A percentile compares a stretch with the other conserved stretches of the same genome.
Conservation (phyloP, 208 protist genomes). For the Balamuthia mandrillaris region DNA sequence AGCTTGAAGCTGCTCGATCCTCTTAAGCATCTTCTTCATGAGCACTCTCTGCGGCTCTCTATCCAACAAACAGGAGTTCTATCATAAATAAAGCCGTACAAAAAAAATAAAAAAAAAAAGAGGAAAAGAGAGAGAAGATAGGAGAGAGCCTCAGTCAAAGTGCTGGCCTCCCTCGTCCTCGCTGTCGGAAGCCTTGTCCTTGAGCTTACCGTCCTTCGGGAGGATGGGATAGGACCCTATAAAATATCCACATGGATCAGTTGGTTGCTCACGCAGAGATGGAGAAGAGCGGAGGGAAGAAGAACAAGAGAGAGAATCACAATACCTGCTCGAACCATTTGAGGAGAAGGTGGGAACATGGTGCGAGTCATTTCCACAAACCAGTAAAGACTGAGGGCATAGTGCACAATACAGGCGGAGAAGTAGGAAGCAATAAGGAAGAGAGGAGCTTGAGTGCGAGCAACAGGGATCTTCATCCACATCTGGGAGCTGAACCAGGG, state of each 20-base stretch:
- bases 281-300: too few relatives aligned
- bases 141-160: conserved; percentile 3
- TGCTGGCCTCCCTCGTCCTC: conserved; percentile 15
- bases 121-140: not conserved
- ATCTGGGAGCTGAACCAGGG: conserved; percentile 10
- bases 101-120: not conserved
- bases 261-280: too few relatives aligned
- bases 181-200: not conserved
- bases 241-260: too few relatives aligned
- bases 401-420: not conserved
- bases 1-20: too few relatives aligned
- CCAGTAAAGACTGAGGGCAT: not conserved
- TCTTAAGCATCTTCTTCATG: too few relatives aligned
- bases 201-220: too few relatives aligned
- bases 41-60: too few relatives aligned
- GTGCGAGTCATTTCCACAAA: conserved; percentile 16
- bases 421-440: conserved; percentile 13
- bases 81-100: too few relatives aligned
- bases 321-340: not conserved
- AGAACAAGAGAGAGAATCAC: too few relatives aligned
- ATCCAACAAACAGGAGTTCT: too few relatives aligned
- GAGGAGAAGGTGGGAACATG: conserved; percentile 1
- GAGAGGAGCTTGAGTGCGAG: not conserved
- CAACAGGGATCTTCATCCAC: not conserved
- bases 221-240: too few relatives aligned